Evolutionary conservation across 495 filamentous ascomycete species (phyloP).

Genomic region (Xylaria nigripes): DNA sequence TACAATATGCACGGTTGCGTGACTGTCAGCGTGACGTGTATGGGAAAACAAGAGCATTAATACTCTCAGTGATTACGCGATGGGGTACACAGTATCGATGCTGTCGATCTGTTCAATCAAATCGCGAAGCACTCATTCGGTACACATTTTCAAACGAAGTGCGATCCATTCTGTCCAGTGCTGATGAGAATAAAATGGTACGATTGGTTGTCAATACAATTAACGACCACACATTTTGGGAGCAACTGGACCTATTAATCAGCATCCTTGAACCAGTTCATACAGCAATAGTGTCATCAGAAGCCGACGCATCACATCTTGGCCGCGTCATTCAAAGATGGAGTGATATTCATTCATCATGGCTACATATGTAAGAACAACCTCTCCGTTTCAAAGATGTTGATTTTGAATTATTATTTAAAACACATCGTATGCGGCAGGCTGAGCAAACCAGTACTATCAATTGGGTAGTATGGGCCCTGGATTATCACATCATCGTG

Average conservation of each 20-base stretch:
- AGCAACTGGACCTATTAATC: background rate
- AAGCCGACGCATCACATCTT: background rate
- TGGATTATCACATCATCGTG: background rate
- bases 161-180: background rate
- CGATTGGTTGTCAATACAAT: background rate
- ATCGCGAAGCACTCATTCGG: conserved; percentile 8
- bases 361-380: background rate
- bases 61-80: background rate
- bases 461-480: background rate
- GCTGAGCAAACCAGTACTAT: background rate
- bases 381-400: background rate
- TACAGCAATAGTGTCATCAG: background rate
- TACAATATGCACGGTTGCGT: background rate
- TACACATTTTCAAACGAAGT: background rate
- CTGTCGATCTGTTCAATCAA: background rate
- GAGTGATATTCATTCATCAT: background rate
- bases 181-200: background rate
- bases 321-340: background rate
- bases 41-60: background rate
- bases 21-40: background rate
- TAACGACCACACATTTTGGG: background rate
- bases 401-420: background rate
- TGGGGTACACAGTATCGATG: background rate
- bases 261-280: background rate
- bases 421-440: background rate